Percentiles rank a stretch among this genome's conserved stretches.
Evolutionary conservation across 1,139 yeast genomes (phyloP).

Genomic region (Saccharomyces uvarum): DNA sequence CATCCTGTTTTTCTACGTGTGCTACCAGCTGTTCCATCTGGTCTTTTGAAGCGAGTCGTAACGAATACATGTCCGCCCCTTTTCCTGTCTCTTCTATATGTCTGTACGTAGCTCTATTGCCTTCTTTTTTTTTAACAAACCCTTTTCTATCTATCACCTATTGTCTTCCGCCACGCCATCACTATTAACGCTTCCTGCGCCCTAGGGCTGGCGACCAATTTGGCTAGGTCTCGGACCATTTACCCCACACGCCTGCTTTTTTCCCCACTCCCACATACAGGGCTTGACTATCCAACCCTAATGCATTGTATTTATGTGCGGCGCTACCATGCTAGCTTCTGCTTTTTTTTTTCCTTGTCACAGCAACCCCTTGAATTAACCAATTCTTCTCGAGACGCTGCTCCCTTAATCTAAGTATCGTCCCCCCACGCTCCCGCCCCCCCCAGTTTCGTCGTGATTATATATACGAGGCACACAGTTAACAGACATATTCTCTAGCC

Average conservation of each 20-base stretch:
- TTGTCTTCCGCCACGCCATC: neutral
- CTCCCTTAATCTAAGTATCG: neutral
- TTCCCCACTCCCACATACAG: neutral
- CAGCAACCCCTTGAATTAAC: neutral
- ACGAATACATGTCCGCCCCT: neutral
- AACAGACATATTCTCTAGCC: neutral
- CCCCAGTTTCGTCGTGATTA: neutral
- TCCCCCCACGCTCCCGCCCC: neutral
- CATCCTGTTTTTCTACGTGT: slow-evolving; percentile 25
- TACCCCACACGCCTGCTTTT: no score
- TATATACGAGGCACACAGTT: neutral
- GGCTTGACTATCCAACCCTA: neutral
- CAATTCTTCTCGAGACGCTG: neutral
- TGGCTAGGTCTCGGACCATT: neutral
- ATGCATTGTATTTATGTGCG: neutral
- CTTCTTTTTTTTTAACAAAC: neutral
- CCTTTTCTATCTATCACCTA: neutral
- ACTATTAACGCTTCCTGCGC: neutral
- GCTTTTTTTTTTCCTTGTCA: neutral
- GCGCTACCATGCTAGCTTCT: neutral
- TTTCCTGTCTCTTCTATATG: neutral
- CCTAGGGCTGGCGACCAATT: neutral
- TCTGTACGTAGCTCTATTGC: neutral
- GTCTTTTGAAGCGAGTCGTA: slow-evolving; percentile 7
- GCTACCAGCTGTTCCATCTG: slow-evolving; percentile 22